Conservation (phyloP, 2,329 filamentous ascomycete genomes). For the Ambrosiella cleistominuta region DNA sequence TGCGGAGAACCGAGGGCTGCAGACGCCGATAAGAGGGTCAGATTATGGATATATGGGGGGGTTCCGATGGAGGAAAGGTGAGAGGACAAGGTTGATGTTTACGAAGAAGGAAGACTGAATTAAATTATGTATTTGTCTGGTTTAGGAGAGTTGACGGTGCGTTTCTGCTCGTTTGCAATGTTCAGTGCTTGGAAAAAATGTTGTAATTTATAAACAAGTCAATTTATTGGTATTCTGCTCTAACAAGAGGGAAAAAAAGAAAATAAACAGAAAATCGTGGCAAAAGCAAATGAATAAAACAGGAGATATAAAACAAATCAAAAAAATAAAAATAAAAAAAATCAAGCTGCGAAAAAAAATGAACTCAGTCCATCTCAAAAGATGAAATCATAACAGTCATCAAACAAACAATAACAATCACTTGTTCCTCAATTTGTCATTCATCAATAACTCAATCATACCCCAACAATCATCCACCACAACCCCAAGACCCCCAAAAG, state of each 20-base stretch:
- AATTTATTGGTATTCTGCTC: not conserved
- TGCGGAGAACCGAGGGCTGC: constrained; percentile 14
- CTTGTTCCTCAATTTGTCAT: not conserved
- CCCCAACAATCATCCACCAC: not conserved
- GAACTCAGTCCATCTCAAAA: not conserved
- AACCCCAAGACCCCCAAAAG: not conserved
- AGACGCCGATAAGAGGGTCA: constrained; percentile 10
- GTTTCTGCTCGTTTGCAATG: too few relatives aligned
- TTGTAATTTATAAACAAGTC: too few relatives aligned
- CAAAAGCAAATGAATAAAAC: not conserved
- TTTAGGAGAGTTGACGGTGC: not conserved
- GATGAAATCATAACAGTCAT: not conserved
- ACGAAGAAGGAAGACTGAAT: not conserved
- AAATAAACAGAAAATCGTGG: not conserved
- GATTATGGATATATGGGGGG: not conserved
- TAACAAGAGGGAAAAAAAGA: not conserved
- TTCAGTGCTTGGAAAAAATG: too few relatives aligned
- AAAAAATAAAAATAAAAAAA: not conserved
- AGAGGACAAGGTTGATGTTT: constrained; percentile 7
- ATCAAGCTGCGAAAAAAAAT: not conserved
- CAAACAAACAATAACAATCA: not conserved
- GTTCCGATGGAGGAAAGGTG: constrained; percentile 8
- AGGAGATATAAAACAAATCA: not conserved
- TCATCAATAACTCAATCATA: not conserved
- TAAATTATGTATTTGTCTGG: not conserved